phyloP scores from a whole-genome alignment of 2,329 filamentous ascomycete genomes.

The Pseudogymnoascus sp. region DNA sequence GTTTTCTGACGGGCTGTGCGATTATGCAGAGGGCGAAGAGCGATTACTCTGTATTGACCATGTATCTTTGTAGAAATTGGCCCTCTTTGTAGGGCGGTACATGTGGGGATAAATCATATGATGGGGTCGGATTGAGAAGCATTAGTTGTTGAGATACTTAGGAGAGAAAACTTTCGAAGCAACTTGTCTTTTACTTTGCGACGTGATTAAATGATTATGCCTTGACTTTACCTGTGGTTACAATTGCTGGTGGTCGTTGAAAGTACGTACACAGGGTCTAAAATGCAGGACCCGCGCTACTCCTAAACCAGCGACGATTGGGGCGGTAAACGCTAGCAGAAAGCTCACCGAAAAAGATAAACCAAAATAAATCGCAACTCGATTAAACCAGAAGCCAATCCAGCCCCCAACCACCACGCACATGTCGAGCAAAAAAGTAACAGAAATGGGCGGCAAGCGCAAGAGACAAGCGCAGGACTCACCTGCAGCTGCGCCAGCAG shows the following conservation, averaged over 20 bases:
- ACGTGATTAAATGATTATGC: background rate
- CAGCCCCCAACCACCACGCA: background rate
- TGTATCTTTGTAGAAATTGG: slow-evolving; percentile 5
- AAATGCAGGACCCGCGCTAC: background rate
- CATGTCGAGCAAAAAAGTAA: background rate
- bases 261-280: background rate
- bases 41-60: slow-evolving; percentile 1
- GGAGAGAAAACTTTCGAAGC: background rate
- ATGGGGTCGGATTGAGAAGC: background rate
- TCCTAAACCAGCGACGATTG: background rate
- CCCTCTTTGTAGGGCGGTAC: background rate
- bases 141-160: slow-evolving; percentile 6
- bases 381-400: background rate
- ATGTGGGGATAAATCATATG: slow-evolving; percentile 4
- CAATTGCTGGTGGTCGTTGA: background rate
- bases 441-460: slow-evolving; percentile 37
- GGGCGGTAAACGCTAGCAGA: background rate
- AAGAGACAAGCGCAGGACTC: slow-evolving; percentile 32
- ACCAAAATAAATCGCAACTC: slow-evolving; percentile 2
- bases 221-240: background rate
- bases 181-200: background rate
- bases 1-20: background rate
- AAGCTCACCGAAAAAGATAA: slow-evolving; percentile 7
- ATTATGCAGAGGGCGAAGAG: slow-evolving; percentile 1
- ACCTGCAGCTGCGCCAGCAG: slow-evolving; percentile 14